Evolutionary conservation across 345 rosid genomes (phyloP), one percentile per base, ranked within the genome.

Genomic region (Sonneratia caseolaris): DNA sequence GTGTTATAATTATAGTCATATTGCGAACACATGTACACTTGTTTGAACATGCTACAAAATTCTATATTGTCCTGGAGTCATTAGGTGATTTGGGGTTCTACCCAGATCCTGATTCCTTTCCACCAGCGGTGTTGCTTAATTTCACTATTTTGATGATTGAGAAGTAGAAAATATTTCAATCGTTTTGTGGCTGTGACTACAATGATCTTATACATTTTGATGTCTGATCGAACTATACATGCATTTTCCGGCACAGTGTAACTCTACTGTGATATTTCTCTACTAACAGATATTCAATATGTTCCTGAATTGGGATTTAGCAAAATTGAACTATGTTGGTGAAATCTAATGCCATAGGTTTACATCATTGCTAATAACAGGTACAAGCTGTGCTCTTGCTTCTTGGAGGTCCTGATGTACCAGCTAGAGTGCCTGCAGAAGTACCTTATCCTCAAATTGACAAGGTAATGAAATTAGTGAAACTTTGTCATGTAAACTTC

Each of bases 351-450:
- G 16, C 15, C 3, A 32, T 61, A 11, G 66, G 27, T 56, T n/a
- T 4, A 18, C 32, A 2, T 19, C 19, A 1, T 18, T 53, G n/a
- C 7, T n/a, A n/a, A 57, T 57, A n/a, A n/a, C 66, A 62, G 66
- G 66, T 62, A 13, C 70, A 37, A 68, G 49, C 53, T 21, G 53
- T 40, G 32, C 70, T 68, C 8, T 68, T 68, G 55, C 70, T 68
- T 68, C 49, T 68, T n/a, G 91, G 89, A 71, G 87, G 83, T 40
- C 71, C 78, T 56, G 87, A 87, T 76, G 74, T 85, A 64, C 89
- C 88, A 37, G 77, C 84, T n/a, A 81, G 79, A 70, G 82, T 83
- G 64, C 89, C 89, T 36, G 76, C 87, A 68, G 87, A 86, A 75
- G 82, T 76, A 8, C 81, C 87, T 24, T 82, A 77, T 72, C 40